Conservation (phyloP, 2,329 filamentous ascomycete species). For the Neopestalotiopsis clavispora region DNA sequence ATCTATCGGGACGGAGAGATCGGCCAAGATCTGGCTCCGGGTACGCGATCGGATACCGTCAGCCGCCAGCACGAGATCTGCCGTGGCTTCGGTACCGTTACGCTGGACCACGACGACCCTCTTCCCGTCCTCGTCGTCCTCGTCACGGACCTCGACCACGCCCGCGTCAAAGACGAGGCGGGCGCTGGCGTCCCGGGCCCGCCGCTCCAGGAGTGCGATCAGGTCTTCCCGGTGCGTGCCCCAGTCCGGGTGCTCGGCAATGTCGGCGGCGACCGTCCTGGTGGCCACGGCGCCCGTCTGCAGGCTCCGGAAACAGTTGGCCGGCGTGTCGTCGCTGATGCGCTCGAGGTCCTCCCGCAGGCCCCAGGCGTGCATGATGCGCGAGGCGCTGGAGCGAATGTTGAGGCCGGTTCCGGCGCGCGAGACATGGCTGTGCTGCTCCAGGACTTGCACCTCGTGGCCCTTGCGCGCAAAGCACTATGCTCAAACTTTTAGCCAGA, state of each 20-base stretch:
- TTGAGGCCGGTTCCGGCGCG: slow-evolving; percentile 11
- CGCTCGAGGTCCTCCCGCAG: slow-evolving; percentile 15
- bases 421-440: slow-evolving; percentile 5
- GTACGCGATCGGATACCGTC: slow-evolving; percentile 18
- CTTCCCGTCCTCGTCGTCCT: neutral
- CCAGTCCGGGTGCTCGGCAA: slow-evolving; percentile 16
- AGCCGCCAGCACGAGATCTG: slow-evolving; percentile 18
- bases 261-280: slow-evolving; percentile 10
- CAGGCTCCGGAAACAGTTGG: slow-evolving; percentile 15
- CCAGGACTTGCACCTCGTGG: slow-evolving; percentile 17
- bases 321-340: slow-evolving; percentile 16
- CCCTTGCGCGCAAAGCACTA: slow-evolving; percentile 16
- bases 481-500: neutral
- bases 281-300: slow-evolving; percentile 18
- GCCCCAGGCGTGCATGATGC: slow-evolving; percentile 16
- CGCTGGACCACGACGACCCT: neutral
- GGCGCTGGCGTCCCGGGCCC: neutral
- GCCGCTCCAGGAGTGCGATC: slow-evolving; percentile 4
- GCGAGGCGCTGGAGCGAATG: slow-evolving; percentile 14
- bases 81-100: slow-evolving; percentile 3
- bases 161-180: slow-evolving; percentile 3
- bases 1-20: neutral
- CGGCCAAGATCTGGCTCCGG: slow-evolving; percentile 7
- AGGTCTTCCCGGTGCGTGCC: slow-evolving; percentile 4
- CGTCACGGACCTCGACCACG: slow-evolving; percentile 8